These are phyloP conservation scores for Trichosanthes cucumerina DNA, from an alignment of 306 rosid species.

Conservation along the genomic window DNA sequence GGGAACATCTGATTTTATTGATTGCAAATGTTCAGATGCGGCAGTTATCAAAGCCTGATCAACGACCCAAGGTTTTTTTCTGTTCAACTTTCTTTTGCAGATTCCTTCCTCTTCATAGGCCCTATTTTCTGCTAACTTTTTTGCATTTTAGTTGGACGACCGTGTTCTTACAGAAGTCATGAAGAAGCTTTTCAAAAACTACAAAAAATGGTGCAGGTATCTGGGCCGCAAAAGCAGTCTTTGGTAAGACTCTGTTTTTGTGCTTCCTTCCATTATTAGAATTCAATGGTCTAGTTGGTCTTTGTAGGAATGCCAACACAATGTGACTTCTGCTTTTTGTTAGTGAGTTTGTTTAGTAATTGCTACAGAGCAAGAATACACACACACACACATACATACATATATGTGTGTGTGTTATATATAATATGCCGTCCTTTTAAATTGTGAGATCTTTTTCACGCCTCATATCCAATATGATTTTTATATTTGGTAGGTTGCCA, in stretches of 20 bases:
- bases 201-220: slow-evolving; percentile 91
- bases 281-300: background rate
- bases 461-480: slow-evolving; percentile 2
- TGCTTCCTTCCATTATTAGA: background rate
- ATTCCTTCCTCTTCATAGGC: slow-evolving; percentile 11
- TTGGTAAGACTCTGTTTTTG: slow-evolving; percentile 50
- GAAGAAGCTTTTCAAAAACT: slow-evolving; percentile 90
- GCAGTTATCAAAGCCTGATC: slow-evolving; percentile 54
- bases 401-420: background rate
- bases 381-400: background rate
- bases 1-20: slow-evolving; percentile 94
- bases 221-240: slow-evolving; percentile 97
- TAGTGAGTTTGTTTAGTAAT: background rate
- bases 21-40: slow-evolving; percentile 88
- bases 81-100: slow-evolving; percentile 6
- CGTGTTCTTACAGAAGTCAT: slow-evolving; percentile 68
- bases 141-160: slow-evolving; percentile 62
- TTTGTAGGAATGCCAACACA: background rate
- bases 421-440: background rate
- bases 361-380: background rate
- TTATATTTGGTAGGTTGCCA: slow-evolving; percentile 61
- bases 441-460: background rate
- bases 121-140: slow-evolving; percentile 8
- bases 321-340: background rate
- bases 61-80: slow-evolving; percentile 56